A percentile compares a stretch with the other conserved stretches of the same genome.
Evolutionary conservation across 2,329 filamentous ascomycete genomes (phyloP).

Genomic region (Trichoderma endophyticum): DNA sequence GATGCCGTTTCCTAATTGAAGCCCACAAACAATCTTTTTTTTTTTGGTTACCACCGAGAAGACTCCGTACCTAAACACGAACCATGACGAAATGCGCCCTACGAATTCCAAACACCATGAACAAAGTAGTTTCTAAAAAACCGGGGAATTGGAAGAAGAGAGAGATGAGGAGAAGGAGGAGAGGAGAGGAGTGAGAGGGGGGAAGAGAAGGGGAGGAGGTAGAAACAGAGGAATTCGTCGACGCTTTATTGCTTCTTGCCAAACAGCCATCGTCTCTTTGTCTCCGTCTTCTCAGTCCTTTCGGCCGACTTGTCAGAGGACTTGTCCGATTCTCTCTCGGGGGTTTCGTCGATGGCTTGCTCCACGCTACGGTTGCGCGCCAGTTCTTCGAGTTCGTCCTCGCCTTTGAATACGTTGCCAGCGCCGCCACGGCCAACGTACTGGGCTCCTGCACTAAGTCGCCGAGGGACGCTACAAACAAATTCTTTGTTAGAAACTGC

Average conservation of each 20-base stretch:
- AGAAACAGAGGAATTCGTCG: not conserved
- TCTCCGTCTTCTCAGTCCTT: constrained; percentile 21
- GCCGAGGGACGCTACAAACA: constrained; percentile 49
- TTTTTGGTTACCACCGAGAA: not conserved
- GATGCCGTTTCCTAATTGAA: constrained; percentile 10
- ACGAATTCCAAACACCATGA: not conserved
- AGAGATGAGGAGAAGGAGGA: not conserved
- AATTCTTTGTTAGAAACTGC: constrained; percentile 14
- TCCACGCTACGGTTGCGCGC: constrained; percentile 31
- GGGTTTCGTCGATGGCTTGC: constrained; percentile 33
- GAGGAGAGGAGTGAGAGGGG: not conserved
- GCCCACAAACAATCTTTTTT: not conserved
- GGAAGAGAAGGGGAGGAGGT: too few species aligned
- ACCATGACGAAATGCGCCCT: not conserved
- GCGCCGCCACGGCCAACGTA: constrained; percentile 73
- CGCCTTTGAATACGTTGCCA: constrained; percentile 62
- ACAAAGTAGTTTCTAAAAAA: not conserved
- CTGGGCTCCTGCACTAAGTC: constrained; percentile 55
- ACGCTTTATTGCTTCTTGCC: constrained; percentile 1
- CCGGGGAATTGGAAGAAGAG: not conserved
- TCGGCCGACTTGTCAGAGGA: not conserved
- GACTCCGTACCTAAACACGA: not conserved
- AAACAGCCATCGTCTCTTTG: constrained; percentile 12
- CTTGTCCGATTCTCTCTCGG: constrained; percentile 5
- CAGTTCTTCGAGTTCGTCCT: constrained; percentile 35